phyloP scores from a whole-genome alignment of 805 yeast genomes.

The Kodamaea kaohsiungensis region DNA sequence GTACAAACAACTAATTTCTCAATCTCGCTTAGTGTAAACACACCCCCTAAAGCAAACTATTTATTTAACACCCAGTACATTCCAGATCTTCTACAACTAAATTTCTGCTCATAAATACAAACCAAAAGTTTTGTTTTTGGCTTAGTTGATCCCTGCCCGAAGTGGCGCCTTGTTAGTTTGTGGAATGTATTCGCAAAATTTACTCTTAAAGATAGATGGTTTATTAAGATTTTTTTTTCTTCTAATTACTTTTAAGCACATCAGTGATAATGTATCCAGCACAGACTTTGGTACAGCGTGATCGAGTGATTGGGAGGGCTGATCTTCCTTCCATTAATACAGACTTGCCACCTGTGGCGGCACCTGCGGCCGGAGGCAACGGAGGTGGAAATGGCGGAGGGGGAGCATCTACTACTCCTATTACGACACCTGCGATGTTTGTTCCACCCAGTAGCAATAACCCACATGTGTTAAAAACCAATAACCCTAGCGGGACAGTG shows the following conservation, averaged over 20 bases:
- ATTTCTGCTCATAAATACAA: neutral
- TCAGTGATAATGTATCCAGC: neutral
- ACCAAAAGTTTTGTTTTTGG: neutral
- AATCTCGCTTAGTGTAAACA: neutral
- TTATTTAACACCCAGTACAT: neutral
- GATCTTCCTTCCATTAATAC: neutral
- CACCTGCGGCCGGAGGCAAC: too few relatives aligned
- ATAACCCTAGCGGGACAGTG: conserved; percentile 72
- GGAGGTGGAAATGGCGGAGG: conserved; percentile 11
- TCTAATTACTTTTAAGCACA: neutral
- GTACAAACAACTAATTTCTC: too few relatives aligned
- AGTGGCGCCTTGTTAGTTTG: neutral
- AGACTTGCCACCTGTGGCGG: conserved; percentile 13
- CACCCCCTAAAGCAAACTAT: neutral
- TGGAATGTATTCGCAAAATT: neutral
- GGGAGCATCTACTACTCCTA: conserved; percentile 13
- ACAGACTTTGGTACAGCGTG: neutral
- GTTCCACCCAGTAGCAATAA: conserved; percentile 63
- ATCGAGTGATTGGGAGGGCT: neutral
- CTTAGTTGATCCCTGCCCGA: neutral
- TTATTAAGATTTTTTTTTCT: too few relatives aligned
- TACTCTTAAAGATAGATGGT: neutral
- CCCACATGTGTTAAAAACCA: conserved; percentile 59
- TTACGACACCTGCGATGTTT: conserved; percentile 49
- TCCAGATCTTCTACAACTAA: neutral